Conservation (phyloP, 2,329 filamentous ascomycete genomes). For the Cyanodermella asteris region DNA sequence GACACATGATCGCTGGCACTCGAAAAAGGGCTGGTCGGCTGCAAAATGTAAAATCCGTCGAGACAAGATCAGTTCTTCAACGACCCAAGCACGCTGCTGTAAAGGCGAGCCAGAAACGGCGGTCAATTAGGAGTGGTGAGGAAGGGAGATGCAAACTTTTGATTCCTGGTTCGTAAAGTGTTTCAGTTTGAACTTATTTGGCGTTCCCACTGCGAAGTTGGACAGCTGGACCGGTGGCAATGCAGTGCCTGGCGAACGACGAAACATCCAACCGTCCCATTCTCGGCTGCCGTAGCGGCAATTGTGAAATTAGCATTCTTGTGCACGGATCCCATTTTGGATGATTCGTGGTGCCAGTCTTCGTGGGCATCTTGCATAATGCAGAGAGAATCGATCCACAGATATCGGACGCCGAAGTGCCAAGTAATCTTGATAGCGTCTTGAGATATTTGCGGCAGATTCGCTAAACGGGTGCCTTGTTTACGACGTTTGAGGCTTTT, state of each 20-base stretch:
- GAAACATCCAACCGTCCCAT: slow-evolving; percentile 2
- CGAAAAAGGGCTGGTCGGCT: slow-evolving; percentile 1
- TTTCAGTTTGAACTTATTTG: too few species aligned
- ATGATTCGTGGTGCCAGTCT: slow-evolving; percentile 6
- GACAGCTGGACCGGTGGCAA: too few species aligned
- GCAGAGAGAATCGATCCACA: slow-evolving; percentile 9
- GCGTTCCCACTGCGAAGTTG: too few species aligned
- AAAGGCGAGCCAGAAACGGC: too few species aligned
- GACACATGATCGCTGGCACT: too few species aligned
- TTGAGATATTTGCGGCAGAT: slow-evolving; percentile 2
- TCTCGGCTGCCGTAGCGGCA: neutral
- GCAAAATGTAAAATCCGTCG: slow-evolving; percentile 2
- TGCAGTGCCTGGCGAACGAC: too few species aligned
- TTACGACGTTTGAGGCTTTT: neutral
- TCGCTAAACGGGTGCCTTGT: neutral
- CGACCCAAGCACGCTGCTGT: slow-evolving; percentile 2
- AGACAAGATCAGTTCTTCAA: slow-evolving; percentile 2
- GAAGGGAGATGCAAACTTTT: too few species aligned
- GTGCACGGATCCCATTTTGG: slow-evolving; percentile 5
- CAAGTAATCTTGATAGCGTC: slow-evolving; percentile 2
- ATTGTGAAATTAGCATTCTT: slow-evolving; percentile 2
- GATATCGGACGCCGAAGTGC: slow-evolving; percentile 4
- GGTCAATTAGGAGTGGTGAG: too few species aligned
- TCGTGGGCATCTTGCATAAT: slow-evolving; percentile 6
- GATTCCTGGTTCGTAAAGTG: too few species aligned